phyloP scores from a whole-genome alignment of 768 basidiomycete genomes.

The Lactarius indigo region DNA sequence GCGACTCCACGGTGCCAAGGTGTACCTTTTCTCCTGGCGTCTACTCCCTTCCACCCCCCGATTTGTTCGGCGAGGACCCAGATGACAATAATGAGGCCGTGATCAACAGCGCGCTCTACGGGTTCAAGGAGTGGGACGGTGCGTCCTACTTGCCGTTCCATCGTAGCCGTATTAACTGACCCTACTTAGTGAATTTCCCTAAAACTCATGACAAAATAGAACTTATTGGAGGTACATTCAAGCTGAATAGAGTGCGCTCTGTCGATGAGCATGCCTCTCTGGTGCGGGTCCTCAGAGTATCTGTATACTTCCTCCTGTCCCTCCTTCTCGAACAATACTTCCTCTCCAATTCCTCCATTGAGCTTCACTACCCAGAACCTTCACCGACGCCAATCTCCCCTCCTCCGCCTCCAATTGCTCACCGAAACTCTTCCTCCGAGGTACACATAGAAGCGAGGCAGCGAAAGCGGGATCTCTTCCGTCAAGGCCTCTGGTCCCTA shows the following conservation, averaged over 20 bases:
- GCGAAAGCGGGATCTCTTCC: slow-evolving; percentile 26
- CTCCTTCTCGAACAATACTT: slow-evolving; percentile 60
- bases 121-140: slow-evolving; percentile 52
- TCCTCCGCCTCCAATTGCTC: slow-evolving; percentile 6
- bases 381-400: slow-evolving; percentile 25
- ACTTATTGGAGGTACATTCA: slow-evolving; percentile 62
- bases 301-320: slow-evolving; percentile 53
- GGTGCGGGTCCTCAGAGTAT: slow-evolving; percentile 46
- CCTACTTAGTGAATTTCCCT: slow-evolving; percentile 16
- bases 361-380: slow-evolving; percentile 41
- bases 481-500: slow-evolving; percentile 36
- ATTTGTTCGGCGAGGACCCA: slow-evolving; percentile 28
- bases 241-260: slow-evolving; percentile 46
- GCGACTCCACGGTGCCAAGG: slow-evolving; percentile 33
- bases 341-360: slow-evolving; percentile 48
- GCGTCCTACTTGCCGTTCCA: slow-evolving; percentile 24
- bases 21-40: slow-evolving; percentile 45
- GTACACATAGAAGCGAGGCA: slow-evolving; percentile 20
- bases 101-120: slow-evolving; percentile 42
- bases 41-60: slow-evolving; percentile 39
- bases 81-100: slow-evolving; percentile 22
- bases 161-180: neutral
- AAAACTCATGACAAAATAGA: slow-evolving; percentile 27
- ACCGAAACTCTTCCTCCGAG: slow-evolving; percentile 24
- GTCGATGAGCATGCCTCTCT: slow-evolving; percentile 43